A percentile compares a stretch with the other conserved stretches of the same genome.
These are phyloP conservation scores for Paramyrothecium roridum DNA, from an alignment of 2,329 filamentous ascomycete species.

Conservation along the genomic window DNA sequence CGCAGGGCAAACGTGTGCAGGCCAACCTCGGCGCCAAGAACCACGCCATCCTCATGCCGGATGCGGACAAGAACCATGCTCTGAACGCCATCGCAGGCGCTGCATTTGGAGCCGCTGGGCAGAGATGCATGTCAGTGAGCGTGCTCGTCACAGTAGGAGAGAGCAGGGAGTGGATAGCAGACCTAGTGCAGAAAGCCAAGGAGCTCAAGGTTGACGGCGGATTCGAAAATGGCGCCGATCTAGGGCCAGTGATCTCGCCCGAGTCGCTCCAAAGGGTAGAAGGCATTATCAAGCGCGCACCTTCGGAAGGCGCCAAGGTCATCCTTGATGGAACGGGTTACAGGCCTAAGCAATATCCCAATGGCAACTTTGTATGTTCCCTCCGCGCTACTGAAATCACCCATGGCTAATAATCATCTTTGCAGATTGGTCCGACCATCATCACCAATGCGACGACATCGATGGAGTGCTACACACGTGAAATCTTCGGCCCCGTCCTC, in stretches of 20 bases:
- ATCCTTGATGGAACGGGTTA: slow-evolving; percentile 16
- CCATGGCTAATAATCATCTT: too few species aligned
- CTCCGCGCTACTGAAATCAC: not conserved
- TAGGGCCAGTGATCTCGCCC: slow-evolving; percentile 17
- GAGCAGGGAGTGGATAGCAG: slow-evolving; percentile 62
- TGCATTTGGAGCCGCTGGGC: slow-evolving; percentile 66
- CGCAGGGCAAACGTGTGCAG: slow-evolving; percentile 67
- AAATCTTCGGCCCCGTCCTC: slow-evolving; percentile 33
- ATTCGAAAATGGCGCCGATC: slow-evolving; percentile 15
- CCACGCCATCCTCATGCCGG: slow-evolving; percentile 63
- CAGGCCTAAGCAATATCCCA: slow-evolving; percentile 14
- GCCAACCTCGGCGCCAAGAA: slow-evolving; percentile 70
- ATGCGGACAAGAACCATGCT: slow-evolving; percentile 67
- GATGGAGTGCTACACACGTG: slow-evolving; percentile 31
- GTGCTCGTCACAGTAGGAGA: slow-evolving; percentile 63
- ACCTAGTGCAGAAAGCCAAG: slow-evolving; percentile 61
- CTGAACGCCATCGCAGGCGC: slow-evolving; percentile 65
- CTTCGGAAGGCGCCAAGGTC: slow-evolving; percentile 15
- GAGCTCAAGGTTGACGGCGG: slow-evolving; percentile 30
- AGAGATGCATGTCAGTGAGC: slow-evolving; percentile 68
- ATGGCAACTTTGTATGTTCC: slow-evolving; percentile 38
- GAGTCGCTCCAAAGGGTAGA: slow-evolving; percentile 15
- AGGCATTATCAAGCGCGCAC: slow-evolving; percentile 13
- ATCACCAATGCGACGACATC: slow-evolving; percentile 26
- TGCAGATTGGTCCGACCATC: slow-evolving; percentile 26